A percentile compares a stretch with the other conserved stretches of the same genome.
These are phyloP conservation scores for Talaromyces atroroseus DNA, from an alignment of 2,329 filamentous ascomycete species.

Conservation along the genomic window DNA sequence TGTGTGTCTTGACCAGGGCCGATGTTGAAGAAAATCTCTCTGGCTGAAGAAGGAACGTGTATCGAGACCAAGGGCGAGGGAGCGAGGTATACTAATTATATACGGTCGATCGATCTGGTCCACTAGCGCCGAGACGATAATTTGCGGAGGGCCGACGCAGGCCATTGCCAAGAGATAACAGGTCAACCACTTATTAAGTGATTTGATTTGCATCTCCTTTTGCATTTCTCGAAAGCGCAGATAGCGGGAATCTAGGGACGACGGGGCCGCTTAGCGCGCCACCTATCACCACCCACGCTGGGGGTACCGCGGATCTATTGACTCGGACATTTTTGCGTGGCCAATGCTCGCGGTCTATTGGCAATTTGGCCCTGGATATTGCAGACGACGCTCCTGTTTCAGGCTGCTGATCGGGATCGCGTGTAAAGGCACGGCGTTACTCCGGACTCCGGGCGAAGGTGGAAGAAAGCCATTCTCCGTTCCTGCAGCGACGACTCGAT, in stretches of 20 bases:
- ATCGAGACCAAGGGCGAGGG: not conserved
- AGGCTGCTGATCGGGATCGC: not conserved
- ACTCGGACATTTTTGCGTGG: slow-evolving; percentile 1
- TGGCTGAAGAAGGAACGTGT: not conserved
- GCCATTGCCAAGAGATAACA: slow-evolving; percentile 13
- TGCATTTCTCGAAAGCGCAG: slow-evolving; percentile 10
- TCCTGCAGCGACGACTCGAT: too few relatives aligned
- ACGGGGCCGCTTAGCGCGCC: not conserved
- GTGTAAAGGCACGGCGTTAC: too few relatives aligned
- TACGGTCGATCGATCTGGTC: not conserved
- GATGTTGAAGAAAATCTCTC: not conserved
- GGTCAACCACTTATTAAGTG: slow-evolving; percentile 1
- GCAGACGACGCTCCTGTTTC: too few relatives aligned
- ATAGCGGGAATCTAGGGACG: slow-evolving; percentile 7
- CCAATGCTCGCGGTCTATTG: slow-evolving; percentile 3
- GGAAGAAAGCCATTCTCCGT: too few relatives aligned
- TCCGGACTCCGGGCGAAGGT: too few relatives aligned
- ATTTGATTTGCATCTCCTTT: not conserved
- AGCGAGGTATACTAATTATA: not conserved
- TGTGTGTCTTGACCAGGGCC: too few relatives aligned
- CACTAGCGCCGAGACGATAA: not conserved
- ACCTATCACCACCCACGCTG: not conserved
- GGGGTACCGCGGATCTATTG: slow-evolving; percentile 1
- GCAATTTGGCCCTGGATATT: not conserved
- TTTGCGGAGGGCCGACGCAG: not conserved